phyloP scores from a whole-genome alignment of 805 yeast genomes.

The Metschnikowia matae region DNA sequence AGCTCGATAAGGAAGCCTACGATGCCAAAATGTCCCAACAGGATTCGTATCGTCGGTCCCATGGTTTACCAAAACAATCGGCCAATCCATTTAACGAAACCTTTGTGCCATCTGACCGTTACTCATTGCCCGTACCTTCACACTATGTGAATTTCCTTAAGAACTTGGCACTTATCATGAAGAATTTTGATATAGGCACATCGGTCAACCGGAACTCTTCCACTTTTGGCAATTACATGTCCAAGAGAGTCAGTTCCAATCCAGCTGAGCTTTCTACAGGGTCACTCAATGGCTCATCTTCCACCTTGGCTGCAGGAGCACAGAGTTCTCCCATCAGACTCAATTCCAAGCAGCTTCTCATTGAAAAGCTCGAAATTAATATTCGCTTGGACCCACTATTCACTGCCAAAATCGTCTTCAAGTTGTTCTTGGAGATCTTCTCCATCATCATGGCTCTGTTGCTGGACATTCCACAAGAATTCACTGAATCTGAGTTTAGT shows the following conservation, averaged over 20 bases:
- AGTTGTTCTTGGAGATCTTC: constrained; percentile 27
- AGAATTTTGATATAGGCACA: constrained; percentile 38
- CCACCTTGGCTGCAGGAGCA: constrained; percentile 1
- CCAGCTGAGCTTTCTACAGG: constrained; percentile 1
- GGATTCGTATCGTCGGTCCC: constrained; percentile 3
- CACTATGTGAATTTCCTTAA: constrained; percentile 33
- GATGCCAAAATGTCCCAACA: constrained; percentile 22
- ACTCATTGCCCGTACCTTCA: constrained; percentile 6
- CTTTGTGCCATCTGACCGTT: constrained; percentile 1
- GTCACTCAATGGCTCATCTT: constrained; percentile 4
- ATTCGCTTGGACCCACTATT: constrained; percentile 38
- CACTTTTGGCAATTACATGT: not conserved
- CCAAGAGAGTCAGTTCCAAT: not conserved
- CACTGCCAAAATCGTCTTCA: constrained; percentile 32
- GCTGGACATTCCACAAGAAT: constrained; percentile 2
- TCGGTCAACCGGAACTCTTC: constrained; percentile 2
- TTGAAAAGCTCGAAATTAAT: constrained; percentile 43
- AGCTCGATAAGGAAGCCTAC: constrained; percentile 30
- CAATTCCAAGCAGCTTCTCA: constrained; percentile 37
- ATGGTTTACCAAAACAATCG: constrained; percentile 1
- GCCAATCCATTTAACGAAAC: constrained; percentile 15
- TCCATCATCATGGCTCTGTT: constrained; percentile 26
- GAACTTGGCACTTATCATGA: constrained; percentile 30
- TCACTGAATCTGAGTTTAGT: constrained; percentile 2
- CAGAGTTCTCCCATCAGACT: constrained; percentile 37